Base-by-base conservation (phyloP, 805 yeast species). In the Suhomyces sp. region DNA sequence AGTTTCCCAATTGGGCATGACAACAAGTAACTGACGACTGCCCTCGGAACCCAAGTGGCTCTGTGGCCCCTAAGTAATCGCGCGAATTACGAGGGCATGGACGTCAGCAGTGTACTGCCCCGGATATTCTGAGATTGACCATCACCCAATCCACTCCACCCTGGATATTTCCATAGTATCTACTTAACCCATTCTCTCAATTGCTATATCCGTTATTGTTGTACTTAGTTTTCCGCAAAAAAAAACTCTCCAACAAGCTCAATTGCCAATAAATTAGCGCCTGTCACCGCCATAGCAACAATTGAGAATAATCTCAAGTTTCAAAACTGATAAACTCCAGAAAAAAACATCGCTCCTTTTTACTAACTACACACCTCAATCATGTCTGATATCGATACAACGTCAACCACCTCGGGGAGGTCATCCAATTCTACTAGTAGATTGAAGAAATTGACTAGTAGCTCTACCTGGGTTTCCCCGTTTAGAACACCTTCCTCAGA, bases 401-500 rank as follows among this genome's bases (percentile, higher is more conserved):
- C 47, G 13, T 54, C 55, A 12, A 36, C 46, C n/a, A 36, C 51
- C 15, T 51, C 49, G 23, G 47, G 29, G 44, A 47, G 44, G 22
- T 33, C 46, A n/a, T 26, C 50, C 31, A 48, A 41, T 31, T 42
- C 55, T 19, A 33, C 58, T 10, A 46, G 54, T 45, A 52, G 52
- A 24, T 65, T 71, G 53, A 68, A 69, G 55, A 60, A 68, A 56
- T 66, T 69, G 59, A 61, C 71, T 26, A 57, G 69, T 26, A 64
- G 68, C 38, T 56, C 64, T 23, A 66, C 69, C 1, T 75, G 79
- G 78, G 67, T 69, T 12, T 74, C 79, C 5, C 79, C 79, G n/a
- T 75, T 75, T 47, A 66, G 79, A 60, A 54, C 61, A 26, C 42
- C 60, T 8, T 53, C 57, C 13, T 31, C 52, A 41, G 64, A 50